Percentiles rank a stretch among this genome's conserved stretches.
Conservation (phyloP, 2,329 filamentous ascomycete species). For the Alternaria burnsii region DNA sequence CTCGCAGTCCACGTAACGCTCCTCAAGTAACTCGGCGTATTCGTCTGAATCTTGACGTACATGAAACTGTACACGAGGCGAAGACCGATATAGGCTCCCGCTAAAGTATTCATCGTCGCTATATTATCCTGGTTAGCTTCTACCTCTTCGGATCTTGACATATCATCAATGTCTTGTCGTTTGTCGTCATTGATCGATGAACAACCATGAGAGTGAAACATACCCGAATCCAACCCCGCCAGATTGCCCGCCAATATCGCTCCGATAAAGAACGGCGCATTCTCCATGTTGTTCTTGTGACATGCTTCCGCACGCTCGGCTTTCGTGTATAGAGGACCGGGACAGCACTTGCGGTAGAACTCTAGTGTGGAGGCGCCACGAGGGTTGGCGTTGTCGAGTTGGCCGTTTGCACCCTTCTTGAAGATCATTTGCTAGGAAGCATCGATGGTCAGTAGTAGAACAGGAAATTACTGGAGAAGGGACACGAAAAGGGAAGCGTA, state of each 20-base stretch:
- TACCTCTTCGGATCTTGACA: fast-evolving
- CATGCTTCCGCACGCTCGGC: neutral
- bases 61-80: neutral
- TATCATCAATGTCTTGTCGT: no score
- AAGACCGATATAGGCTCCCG: neutral
- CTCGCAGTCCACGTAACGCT: neutral
- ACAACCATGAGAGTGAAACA: neutral
- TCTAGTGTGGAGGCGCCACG: neutral
- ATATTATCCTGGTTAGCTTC: neutral
- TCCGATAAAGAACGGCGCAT: neutral
- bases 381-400: neutral
- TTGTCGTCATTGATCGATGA: no score
- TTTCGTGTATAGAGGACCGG: neutral
- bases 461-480: no score
- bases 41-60: neutral
- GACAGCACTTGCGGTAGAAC: neutral
- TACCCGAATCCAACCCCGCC: neutral
- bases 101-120: neutral
- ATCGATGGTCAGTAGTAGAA: no score
- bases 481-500: no score
- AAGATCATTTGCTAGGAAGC: no score
- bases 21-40: neutral
- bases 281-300: neutral
- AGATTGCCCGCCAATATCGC: neutral
- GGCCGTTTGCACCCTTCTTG: neutral